Evolutionary conservation across 2,329 filamentous ascomycete species (phyloP), one percentile per base, ranked within the genome.

Genomic region (Monosporascus cannonballus): DNA sequence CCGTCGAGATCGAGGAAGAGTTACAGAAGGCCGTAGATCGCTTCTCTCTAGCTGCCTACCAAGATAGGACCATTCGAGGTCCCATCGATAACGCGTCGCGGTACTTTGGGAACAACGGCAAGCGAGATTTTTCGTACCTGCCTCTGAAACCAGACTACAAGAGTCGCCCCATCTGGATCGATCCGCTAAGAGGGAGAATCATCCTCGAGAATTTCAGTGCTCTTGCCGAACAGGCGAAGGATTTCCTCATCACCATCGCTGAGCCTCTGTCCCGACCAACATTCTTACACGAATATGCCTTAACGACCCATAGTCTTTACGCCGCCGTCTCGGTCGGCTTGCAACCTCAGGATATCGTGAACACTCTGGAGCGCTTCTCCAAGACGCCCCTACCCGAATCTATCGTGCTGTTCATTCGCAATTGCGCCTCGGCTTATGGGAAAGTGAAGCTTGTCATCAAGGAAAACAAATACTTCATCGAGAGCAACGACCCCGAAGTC

Each of bases 361-460:
- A 86, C 60, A 90, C 91, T 38, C 77, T 97, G 49, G 90, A 96
- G 61, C 83, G 87, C 38, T 87, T 96, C 60, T 90, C 91, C 18
- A 97, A 97, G 74, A 95, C 89, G 2, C 85, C 88, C 7, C 76
- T 97, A 14, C 91, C 93, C 0, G 80, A 88, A n/a, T 82, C 85
- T 47, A 89, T 97, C 56, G 81, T 85, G 56, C 76, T 83, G 8
- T 96, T 93, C 68, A 93, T 93, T 59, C 73, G 72, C 25, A 84
- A 84, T 55, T 94, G 90, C 57, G 96, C 91, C 6, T 85, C 89
- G 58, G 94, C 89, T 50, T 97, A 94, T 67, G 94, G 94, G 59
- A 97, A 96, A 71, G 91, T 96, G 51, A 94, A 96, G 69, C 82
- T 97, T 50, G 94, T 97, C 45, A 72, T 97, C 57, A 96, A 96